These are phyloP conservation scores for Anisogramma anomala DNA, from an alignment of 2,329 filamentous ascomycete genomes.

Conservation along the genomic window DNA sequence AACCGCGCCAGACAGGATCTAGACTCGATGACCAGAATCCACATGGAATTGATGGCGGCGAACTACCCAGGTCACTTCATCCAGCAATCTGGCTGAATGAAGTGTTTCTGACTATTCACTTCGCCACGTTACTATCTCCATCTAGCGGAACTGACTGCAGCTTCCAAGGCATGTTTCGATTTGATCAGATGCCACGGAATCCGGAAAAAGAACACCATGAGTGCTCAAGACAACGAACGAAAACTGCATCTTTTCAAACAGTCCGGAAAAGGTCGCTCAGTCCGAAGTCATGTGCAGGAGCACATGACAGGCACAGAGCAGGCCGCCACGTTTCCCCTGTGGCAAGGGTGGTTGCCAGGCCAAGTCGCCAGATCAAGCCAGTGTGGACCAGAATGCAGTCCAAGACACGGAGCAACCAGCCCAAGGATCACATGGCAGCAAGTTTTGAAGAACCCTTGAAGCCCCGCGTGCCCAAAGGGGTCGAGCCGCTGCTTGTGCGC, in stretches of 20 bases:
- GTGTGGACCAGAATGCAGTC: not conserved
- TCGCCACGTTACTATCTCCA: too few relatives aligned
- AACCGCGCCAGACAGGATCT: constrained; percentile 39
- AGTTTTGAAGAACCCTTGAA: too few relatives aligned
- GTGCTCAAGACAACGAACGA: not conserved
- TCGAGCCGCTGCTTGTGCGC: not conserved
- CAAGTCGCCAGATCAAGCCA: not conserved
- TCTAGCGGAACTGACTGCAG: not conserved
- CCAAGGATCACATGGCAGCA: too few relatives aligned
- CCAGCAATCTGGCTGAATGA: constrained; percentile 27
- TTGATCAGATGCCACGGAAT: not conserved
- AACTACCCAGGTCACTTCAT: constrained; percentile 26
- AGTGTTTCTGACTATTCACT: constrained; percentile 18
- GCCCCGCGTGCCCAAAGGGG: not conserved
- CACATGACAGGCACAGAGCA: not conserved
- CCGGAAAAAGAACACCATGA: not conserved
- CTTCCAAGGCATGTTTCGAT: not conserved
- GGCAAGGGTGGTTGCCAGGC: not conserved
- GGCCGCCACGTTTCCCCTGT: not conserved
- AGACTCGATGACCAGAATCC: constrained; percentile 40
- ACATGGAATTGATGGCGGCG: constrained; percentile 25
- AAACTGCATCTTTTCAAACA: not conserved
- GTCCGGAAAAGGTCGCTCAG: too few relatives aligned
- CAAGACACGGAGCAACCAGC: too few relatives aligned
- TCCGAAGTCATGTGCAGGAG: not conserved